These are phyloP conservation scores for Bisporella sp. DNA, from an alignment of 2,329 filamentous ascomycete genomes.

Conservation along the genomic window DNA sequence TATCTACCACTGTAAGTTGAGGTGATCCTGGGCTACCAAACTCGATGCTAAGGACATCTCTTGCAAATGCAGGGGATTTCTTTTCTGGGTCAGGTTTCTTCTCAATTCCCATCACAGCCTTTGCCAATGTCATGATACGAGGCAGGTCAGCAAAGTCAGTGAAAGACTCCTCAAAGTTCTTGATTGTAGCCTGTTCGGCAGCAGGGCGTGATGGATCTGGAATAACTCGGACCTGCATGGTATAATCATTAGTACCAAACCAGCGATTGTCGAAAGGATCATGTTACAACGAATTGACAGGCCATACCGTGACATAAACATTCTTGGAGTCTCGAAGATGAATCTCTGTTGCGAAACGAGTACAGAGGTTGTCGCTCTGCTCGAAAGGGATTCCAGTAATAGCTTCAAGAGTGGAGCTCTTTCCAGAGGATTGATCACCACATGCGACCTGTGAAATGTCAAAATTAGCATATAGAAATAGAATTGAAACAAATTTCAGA, in stretches of 20 bases:
- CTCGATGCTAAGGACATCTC: constrained; percentile 23
- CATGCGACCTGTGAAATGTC: constrained; percentile 58
- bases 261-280: constrained; percentile 42
- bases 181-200: constrained; percentile 39
- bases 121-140: constrained; percentile 22
- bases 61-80: constrained; percentile 14
- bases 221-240: too few relatives aligned
- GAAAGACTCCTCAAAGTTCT: constrained; percentile 20
- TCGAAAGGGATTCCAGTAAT: constrained; percentile 56
- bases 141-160: constrained; percentile 22
- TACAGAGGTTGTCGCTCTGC: constrained; percentile 52
- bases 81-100: neutral
- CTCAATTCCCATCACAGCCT: constrained; percentile 18
- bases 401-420: constrained; percentile 58
- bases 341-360: constrained; percentile 42
- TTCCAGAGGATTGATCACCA: constrained; percentile 57
- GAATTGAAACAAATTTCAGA: neutral
- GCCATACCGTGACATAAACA: neutral
- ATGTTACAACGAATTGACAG: neutral
- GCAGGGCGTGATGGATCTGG: constrained; percentile 19
- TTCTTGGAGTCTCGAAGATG: constrained; percentile 21
- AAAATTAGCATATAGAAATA: constrained; percentile 22
- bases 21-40: constrained; percentile 19
- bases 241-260: too few relatives aligned
- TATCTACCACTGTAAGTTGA: constrained; percentile 27